Percentiles rank a stretch among this genome's conserved stretches.
These are phyloP conservation scores for Parascedosporium putredinis DNA, from an alignment of 2,329 filamentous ascomycete species.

Conservation along the genomic window DNA sequence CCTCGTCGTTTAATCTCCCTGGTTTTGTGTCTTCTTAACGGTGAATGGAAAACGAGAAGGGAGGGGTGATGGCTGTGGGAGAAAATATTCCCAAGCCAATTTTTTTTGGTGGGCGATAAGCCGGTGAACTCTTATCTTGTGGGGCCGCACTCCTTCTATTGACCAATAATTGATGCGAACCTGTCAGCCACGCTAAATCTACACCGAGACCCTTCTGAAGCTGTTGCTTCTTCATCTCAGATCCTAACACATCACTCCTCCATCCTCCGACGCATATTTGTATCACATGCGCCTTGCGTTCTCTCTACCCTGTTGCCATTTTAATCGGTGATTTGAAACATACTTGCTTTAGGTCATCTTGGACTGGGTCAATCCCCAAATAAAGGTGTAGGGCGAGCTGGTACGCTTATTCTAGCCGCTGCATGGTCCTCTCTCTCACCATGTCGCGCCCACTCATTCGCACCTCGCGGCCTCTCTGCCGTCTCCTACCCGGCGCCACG, in stretches of 20 bases:
- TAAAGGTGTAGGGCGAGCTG: too few relatives aligned
- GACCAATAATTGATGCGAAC: background rate
- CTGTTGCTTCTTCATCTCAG: background rate
- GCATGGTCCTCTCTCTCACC: too few relatives aligned
- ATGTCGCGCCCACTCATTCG: constrained; percentile 3
- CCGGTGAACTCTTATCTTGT: background rate
- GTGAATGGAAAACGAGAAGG: background rate
- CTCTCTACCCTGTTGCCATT: too few relatives aligned
- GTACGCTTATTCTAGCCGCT: too few relatives aligned
- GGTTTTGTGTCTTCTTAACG: too few relatives aligned
- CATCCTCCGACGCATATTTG: background rate
- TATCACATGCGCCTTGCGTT: too few relatives aligned
- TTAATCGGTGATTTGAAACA: too few relatives aligned
- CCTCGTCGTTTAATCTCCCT: too few relatives aligned
- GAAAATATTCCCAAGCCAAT: background rate
- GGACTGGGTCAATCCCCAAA: too few relatives aligned
- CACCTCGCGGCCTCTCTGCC: background rate
- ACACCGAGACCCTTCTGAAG: background rate
- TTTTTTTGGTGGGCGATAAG: constrained; percentile 7
- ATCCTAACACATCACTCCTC: background rate
- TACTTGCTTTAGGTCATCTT: too few relatives aligned
- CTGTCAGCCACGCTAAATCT: background rate
- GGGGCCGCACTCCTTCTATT: background rate
- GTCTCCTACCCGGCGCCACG: background rate
- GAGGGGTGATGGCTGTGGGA: background rate